These are phyloP conservation scores for Curvularia sp. DNA, from an alignment of 2,329 filamentous ascomycete genomes.

Conservation along the genomic window DNA sequence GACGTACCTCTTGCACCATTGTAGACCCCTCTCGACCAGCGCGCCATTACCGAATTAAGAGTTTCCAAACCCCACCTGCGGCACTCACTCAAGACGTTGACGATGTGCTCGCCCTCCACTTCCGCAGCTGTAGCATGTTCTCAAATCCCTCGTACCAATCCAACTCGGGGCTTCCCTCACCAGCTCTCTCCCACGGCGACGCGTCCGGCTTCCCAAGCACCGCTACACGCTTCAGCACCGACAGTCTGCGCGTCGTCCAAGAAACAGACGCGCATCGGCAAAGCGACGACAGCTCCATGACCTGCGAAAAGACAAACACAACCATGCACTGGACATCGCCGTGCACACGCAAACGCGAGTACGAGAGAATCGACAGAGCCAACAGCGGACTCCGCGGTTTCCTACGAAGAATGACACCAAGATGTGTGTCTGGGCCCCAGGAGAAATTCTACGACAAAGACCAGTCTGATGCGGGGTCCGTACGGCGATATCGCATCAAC, in stretches of 20 bases:
- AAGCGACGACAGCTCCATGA: constrained; percentile 20
- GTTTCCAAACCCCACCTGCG: constrained; percentile 38
- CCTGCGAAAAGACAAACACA: constrained; percentile 30
- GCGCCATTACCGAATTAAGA: constrained; percentile 47
- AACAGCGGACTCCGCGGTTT: constrained; percentile 49
- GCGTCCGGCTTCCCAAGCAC: constrained; percentile 15
- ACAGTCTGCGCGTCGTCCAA: constrained; percentile 23
- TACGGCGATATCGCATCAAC: constrained; percentile 49
- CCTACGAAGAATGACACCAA: constrained; percentile 41
- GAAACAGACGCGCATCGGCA: constrained; percentile 24
- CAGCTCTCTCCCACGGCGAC: constrained; percentile 32
- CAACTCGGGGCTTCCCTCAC: constrained; percentile 30
- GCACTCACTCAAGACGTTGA: constrained; percentile 45
- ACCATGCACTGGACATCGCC: constrained; percentile 51
- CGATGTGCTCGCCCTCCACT: constrained; percentile 51
- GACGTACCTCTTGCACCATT: constrained; percentile 46
- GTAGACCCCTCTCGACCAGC: constrained; percentile 46
- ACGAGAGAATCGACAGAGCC: constrained; percentile 49
- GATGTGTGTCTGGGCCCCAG: constrained; percentile 44
- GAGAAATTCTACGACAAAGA: constrained; percentile 50
- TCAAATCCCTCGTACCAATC: constrained; percentile 42
- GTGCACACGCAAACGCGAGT: constrained; percentile 45
- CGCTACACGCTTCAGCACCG: constrained; percentile 28
- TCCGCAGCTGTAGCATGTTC: constrained; percentile 49
- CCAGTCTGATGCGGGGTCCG: constrained; percentile 46